These are phyloP conservation scores for Erythrophleum ivorense DNA, from an alignment of 331 rosid species.

Conservation along the genomic window DNA sequence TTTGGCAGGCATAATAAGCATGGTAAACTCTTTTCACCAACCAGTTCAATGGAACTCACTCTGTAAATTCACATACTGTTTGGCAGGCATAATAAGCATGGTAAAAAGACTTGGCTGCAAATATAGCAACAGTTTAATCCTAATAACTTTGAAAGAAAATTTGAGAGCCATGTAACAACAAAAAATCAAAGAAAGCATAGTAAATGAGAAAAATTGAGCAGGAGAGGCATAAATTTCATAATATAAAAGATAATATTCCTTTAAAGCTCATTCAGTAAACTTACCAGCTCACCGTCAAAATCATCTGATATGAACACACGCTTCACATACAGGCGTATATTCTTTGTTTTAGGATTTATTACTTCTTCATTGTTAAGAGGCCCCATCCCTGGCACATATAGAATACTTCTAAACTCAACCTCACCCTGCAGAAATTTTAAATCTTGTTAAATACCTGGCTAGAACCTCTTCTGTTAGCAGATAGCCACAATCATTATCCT, in stretches of 20 bases:
- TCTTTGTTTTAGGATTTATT: constrained; percentile 89
- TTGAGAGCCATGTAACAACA: neutral
- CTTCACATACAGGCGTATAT: constrained; percentile 89
- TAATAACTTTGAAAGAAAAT: neutral
- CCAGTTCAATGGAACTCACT: neutral
- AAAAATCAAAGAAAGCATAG: neutral
- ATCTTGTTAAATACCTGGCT: constrained; percentile 16
- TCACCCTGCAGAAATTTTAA: constrained; percentile 77
- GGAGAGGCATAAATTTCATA: constrained; percentile 1
- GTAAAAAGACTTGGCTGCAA: neutral
- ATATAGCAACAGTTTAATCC: neutral
- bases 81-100: neutral
- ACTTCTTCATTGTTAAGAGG: constrained; percentile 98
- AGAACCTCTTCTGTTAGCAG: neutral
- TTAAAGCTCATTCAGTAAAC: constrained; percentile 38
- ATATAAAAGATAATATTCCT: neutral
- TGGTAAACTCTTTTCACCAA: too few relatives aligned
- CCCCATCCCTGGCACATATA: constrained; percentile 95
- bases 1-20: too few relatives aligned
- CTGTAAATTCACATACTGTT: neutral
- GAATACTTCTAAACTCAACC: constrained; percentile 92
- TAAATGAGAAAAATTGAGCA: neutral
- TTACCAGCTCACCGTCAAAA: constrained; percentile 98
- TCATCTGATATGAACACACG: constrained; percentile 98
- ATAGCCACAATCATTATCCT: constrained; percentile 28